Evolutionary conservation across 140 eudicot species (phyloP).

Genomic region (Senecio squalidus): DNA sequence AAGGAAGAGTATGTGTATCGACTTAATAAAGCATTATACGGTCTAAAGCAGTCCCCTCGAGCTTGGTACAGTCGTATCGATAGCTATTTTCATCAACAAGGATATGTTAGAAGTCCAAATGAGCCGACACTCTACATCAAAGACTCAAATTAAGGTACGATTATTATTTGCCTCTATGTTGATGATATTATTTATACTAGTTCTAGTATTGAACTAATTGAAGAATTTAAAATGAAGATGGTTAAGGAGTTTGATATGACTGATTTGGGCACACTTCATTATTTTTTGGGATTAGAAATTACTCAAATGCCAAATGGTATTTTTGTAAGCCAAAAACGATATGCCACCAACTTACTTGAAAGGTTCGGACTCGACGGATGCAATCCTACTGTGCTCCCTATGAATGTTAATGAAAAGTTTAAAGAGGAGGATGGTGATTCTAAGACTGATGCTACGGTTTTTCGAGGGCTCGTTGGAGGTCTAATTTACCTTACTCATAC

Average conservation of each 20-base stretch:
- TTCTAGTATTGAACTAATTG: neutral
- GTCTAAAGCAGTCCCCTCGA: too few relatives aligned
- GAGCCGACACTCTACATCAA: neutral
- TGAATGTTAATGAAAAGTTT: neutral
- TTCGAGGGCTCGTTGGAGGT: neutral
- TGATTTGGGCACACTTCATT: neutral
- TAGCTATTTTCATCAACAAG: neutral
- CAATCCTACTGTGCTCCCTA: neutral
- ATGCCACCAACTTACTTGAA: neutral
- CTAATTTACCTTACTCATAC: neutral
- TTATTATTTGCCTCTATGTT: neutral
- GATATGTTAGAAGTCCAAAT: neutral
- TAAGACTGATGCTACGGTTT: neutral
- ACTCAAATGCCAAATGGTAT: neutral
- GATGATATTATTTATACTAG: neutral
- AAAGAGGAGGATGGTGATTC: neutral
- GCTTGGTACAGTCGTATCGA: neutral
- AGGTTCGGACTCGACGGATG: neutral
- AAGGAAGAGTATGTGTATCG: neutral
- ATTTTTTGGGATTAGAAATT: neutral
- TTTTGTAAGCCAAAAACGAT: neutral
- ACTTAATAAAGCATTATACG: too few relatives aligned
- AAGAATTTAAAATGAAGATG: neutral
- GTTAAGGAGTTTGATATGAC: neutral
- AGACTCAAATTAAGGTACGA: too few relatives aligned